Conservation (phyloP, 2,329 filamentous ascomycete species). For the Remersonia thermophila region DNA sequence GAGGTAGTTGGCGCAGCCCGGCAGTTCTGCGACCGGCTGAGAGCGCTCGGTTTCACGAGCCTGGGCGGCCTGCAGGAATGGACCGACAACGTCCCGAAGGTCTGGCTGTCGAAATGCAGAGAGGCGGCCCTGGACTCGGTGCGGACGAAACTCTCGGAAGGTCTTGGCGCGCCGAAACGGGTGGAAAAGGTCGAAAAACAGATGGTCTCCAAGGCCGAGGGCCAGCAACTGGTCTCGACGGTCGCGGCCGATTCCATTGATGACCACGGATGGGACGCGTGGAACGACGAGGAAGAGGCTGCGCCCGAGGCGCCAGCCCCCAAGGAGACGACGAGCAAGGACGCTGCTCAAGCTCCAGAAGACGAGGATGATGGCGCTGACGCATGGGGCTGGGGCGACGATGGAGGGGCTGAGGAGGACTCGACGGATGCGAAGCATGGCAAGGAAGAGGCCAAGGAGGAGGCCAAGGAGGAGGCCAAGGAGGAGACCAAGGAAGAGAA, state of each 20-base stretch:
- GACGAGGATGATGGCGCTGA: constrained; percentile 25
- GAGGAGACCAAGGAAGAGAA: constrained; percentile 10
- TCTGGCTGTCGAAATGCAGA: constrained; percentile 77
- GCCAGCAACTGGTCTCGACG: constrained; percentile 49
- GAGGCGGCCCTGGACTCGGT: constrained; percentile 68
- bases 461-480: constrained; percentile 7
- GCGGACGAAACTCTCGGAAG: constrained; percentile 53
- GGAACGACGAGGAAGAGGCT: constrained; percentile 56
- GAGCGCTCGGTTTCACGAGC: constrained; percentile 49
- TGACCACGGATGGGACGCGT: constrained; percentile 62
- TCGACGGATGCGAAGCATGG: constrained; percentile 11
- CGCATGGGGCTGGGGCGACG: constrained; percentile 23
- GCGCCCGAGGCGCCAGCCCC: constrained; percentile 16
- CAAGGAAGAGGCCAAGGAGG: constrained; percentile 3
- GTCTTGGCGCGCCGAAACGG: constrained; percentile 52
- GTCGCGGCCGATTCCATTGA: constrained; percentile 31
- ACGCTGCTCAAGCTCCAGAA: constrained; percentile 17
- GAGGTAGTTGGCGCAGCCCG: constrained; percentile 51
- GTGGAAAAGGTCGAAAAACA: constrained; percentile 82
- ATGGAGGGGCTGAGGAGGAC: constrained; percentile 17
- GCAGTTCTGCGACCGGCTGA: constrained; percentile 51
- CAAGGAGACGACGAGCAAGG: constrained; percentile 11
- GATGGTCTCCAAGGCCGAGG: constrained; percentile 55
- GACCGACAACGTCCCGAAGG: constrained; percentile 65
- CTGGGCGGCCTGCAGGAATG: constrained; percentile 59